Conservation (phyloP, 2,329 filamentous ascomycete species). For the Aspergillus pseudoglaucus region DNA sequence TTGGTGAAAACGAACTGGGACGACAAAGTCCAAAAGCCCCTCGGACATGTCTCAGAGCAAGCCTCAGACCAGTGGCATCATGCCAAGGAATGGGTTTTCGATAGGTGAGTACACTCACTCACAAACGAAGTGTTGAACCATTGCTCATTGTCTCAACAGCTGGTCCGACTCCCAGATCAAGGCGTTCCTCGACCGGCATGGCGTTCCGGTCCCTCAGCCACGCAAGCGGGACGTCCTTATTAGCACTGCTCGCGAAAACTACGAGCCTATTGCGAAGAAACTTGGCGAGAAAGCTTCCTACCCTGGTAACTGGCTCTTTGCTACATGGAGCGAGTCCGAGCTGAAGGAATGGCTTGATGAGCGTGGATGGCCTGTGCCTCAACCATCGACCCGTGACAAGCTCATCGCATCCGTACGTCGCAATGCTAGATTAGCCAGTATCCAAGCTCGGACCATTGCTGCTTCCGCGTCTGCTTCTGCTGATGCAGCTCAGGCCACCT, state of each 20-base stretch:
- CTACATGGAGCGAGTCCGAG: constrained; percentile 85
- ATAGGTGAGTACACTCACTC: constrained; percentile 49
- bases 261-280: constrained; percentile 69
- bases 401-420: constrained; percentile 84
- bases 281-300: constrained; percentile 73
- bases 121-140: neutral
- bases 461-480: constrained; percentile 59
- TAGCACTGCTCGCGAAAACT: constrained; percentile 70
- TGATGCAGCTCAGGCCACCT: constrained; percentile 62
- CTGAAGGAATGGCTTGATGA: constrained; percentile 90
- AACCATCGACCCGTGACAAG: constrained; percentile 77
- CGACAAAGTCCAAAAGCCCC: constrained; percentile 58
- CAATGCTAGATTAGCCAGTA: constrained; percentile 73
- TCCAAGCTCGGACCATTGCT: constrained; percentile 58
- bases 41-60: constrained; percentile 76
- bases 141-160: constrained; percentile 45
- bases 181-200: constrained; percentile 81
- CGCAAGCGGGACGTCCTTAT: constrained; percentile 77
- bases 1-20: constrained; percentile 91
- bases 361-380: constrained; percentile 77
- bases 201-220: constrained; percentile 80
- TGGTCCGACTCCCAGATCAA: constrained; percentile 94
- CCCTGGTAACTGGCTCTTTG: constrained; percentile 91
- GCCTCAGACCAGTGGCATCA: constrained; percentile 64
- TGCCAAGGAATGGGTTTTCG: constrained; percentile 86